These are phyloP conservation scores for Blumeriella jaapii DNA, from an alignment of 2,329 filamentous ascomycete species.

Conservation along the genomic window DNA sequence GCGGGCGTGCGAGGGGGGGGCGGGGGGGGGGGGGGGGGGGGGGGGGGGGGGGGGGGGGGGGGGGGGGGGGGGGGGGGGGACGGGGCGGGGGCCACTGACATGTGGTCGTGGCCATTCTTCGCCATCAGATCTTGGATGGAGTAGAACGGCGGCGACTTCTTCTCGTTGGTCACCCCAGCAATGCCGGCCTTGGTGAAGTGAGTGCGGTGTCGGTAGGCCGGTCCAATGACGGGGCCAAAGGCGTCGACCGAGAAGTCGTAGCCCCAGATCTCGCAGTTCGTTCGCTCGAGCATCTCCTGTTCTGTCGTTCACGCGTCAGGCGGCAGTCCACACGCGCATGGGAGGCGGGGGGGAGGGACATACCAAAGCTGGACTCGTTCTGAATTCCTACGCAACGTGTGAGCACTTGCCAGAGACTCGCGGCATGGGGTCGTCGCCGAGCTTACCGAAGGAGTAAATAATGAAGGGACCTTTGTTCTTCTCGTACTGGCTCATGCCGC, in stretches of 20 bases:
- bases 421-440: no score
- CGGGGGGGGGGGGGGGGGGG: no score
- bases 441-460: slow-evolving; percentile 33
- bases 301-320: slow-evolving; percentile 29
- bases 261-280: slow-evolving; percentile 29
- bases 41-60: no score
- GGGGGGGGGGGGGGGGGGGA: no score
- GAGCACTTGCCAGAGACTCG: no score
- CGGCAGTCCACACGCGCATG: no score
- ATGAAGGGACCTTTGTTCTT: slow-evolving; percentile 16
- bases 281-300: slow-evolving; percentile 29
- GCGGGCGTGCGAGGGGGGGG: no score
- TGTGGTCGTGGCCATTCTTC: slow-evolving; percentile 29
- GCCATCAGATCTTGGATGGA: slow-evolving; percentile 30
- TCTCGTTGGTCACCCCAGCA: slow-evolving; percentile 22
- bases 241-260: slow-evolving; percentile 30
- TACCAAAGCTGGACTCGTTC: no score
- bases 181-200: slow-evolving; percentile 29
- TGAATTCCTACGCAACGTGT: no score
- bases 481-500: slow-evolving; percentile 31
- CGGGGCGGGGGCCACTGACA: no score
- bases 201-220: slow-evolving; percentile 15
- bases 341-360: no score
- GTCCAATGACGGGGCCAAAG: slow-evolving; percentile 23
- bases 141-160: slow-evolving; percentile 26